Evolutionary conservation across 2,329 filamentous ascomycete species (phyloP), one percentile per base, ranked within the genome.

Genomic region (Fusarium protoensiforme): DNA sequence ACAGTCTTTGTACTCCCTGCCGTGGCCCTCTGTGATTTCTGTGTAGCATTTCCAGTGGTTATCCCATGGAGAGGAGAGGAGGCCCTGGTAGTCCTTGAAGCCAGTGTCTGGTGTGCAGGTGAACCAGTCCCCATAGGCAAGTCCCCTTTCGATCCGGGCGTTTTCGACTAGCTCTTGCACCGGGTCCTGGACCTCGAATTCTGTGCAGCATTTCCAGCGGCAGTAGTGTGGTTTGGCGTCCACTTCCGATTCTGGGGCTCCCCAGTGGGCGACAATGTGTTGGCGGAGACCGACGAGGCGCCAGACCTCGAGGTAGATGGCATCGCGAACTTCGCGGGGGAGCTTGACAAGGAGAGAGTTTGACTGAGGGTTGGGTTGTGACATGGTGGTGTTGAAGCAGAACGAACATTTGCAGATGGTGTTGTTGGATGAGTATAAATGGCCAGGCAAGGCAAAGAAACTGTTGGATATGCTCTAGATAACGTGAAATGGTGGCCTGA

Each of bases 301-400:
- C 71, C 71, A 73, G 43, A 69, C 4, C 29, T 73, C 48, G 31
- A 67, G 39, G 51, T 73, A 73, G 38, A 73, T 62, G 22, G 66
- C 63, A 38, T 69, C 69, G 4, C 65, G 71, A n/a, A 72, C 46
- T 33, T 71, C 69, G 33, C 56, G 36, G 24, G 66, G 71, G 27
- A 73, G 43, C 38, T 54, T 53, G 36, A 65, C 13, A 29, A 72
- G 57, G 1, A 53, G 31, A 5, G 68, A 69, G 2, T 72, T 35
- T 13, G 31, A 24, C 43, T 72, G 71, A 10, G 56, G 56, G 18
- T 61, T 51, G 22, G 54, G 27, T n/a, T 51, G 7, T 11, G 46
- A 14, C 46, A 51, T 51, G 46, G 16, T n/a, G 33, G 13, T 29
- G 24, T 18, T 5, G 43, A n/a, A 5, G 24, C 24, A 24, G 24